These are phyloP conservation scores for Rhizopogon parksii DNA, from an alignment of 1,284 basidiomycete species.

Conservation along the genomic window DNA sequence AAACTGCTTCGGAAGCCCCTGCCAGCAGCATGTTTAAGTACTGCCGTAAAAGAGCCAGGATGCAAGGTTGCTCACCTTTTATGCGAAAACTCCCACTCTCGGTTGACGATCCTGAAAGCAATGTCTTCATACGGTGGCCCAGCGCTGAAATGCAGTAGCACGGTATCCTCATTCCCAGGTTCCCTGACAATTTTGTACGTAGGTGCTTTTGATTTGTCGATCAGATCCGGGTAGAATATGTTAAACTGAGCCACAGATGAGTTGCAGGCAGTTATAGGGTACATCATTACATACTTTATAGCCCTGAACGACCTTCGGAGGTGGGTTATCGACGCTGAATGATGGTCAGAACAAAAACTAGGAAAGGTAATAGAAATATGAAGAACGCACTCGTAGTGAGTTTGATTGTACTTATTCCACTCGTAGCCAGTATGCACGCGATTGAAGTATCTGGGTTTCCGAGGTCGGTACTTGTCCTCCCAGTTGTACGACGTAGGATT, in stretches of 20 bases:
- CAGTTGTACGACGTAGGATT: conserved; percentile 86
- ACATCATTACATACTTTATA: conserved; percentile 68
- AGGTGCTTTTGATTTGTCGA: conserved; percentile 94
- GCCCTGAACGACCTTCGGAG: conserved; percentile 96
- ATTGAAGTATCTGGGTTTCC: conserved; percentile 98
- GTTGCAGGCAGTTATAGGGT: conserved; percentile 12
- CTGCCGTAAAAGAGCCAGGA: conserved; percentile 6
- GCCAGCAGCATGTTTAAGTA: conserved; percentile 14
- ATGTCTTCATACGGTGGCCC: conserved; percentile 99
- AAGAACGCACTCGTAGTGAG: conserved; percentile 86
- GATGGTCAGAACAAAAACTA: conserved; percentile 10
- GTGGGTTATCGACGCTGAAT: conserved; percentile 84
- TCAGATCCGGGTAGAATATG: conserved; percentile 92
- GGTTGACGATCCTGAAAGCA: conserved; percentile 95
- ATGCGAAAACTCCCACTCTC: conserved; percentile 98
- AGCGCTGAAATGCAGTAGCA: conserved; percentile 88
- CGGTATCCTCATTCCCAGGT: conserved; percentile 90
- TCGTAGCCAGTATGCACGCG: conserved; percentile 99
- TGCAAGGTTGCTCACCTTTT: conserved; percentile 57
- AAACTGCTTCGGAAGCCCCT: conserved; percentile 83
- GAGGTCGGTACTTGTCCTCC: conserved; percentile 98
- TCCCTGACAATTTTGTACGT: conserved; percentile 93
- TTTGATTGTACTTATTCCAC: conserved; percentile 99
- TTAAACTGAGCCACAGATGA: conserved; percentile 59
- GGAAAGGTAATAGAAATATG: not conserved